phyloP scores from a whole-genome alignment of 192 early-diverging fungal genomes.

The Coemansia furcata region DNA sequence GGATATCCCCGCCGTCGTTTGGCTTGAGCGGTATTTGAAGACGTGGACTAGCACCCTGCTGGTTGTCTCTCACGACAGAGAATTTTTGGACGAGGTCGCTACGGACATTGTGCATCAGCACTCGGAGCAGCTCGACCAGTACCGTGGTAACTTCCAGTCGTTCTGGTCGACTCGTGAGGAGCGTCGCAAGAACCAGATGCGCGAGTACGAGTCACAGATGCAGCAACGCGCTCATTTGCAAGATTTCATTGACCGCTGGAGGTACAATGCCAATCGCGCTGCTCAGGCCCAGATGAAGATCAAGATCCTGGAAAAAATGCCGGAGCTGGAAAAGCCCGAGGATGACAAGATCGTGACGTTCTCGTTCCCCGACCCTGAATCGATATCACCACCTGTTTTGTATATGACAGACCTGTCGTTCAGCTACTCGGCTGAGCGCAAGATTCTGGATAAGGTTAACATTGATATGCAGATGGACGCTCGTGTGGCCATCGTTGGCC shows the following conservation, averaged over 20 bases:
- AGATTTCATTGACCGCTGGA: conserved; percentile 98
- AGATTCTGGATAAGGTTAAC: conserved; percentile 81
- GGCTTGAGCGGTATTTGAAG: conserved; percentile 93
- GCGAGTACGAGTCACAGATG: conserved; percentile 96
- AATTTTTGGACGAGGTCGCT: conserved; percentile 95
- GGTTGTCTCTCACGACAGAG: conserved; percentile 97
- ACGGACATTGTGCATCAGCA: conserved; percentile 98
- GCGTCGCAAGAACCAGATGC: conserved; percentile 82
- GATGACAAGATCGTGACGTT: conserved; percentile 78
- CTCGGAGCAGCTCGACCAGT: conserved; percentile 88
- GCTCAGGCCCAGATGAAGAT: conserved; percentile 97
- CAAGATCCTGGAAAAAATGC: conserved; percentile 97
- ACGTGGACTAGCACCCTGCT: conserved; percentile 89
- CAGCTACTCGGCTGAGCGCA: conserved; percentile 75
- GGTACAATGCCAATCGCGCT: conserved; percentile 97
- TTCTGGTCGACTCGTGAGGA: conserved; percentile 91
- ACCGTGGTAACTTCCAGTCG: conserved; percentile 91
- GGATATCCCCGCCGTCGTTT: conserved; percentile 96
- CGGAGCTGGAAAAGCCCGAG: conserved; percentile 84
- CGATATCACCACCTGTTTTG: conserved; percentile 93
- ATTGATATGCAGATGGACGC: conserved; percentile 97
- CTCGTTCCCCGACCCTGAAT: conserved; percentile 90
- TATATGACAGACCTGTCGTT: conserved; percentile 92
- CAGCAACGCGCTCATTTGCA: conserved; percentile 93
- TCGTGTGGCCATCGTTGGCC: conserved; percentile 97